Evolutionary conservation across 2,329 filamentous ascomycete genomes (phyloP), one percentile per base, ranked within the genome.

Genomic region (Sporothrix schenckii): DNA sequence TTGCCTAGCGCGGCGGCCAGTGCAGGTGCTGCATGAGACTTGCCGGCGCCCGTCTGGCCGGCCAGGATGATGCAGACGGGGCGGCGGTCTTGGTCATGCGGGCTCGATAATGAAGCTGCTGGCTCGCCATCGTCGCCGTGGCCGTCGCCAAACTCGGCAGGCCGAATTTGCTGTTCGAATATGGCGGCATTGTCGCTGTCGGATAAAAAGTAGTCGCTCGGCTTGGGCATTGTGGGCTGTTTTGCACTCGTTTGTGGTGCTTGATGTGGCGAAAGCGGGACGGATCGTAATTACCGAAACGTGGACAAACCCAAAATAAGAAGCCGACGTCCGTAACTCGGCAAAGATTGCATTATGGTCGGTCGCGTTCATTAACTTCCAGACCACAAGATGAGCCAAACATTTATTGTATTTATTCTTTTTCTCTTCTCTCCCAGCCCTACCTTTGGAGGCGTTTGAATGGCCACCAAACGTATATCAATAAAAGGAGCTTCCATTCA

Each of bases 41-140:
- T 85, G 67, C 83, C 83, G 16, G 83, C 81, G 74, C 83, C 83
- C 5, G 83, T 84, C 73, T 75, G 83, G 72, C 83, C 83, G 34
- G 83, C 79, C 16, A 83, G 76, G 24, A 85, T 77, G 60, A 84
- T 75, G 47, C 80, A 82, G 16, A 82, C 76, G 50, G 81, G 81
- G 11, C 60, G 72, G 19, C 52, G 68, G 19, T 7, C 47, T 13
- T 16, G 41, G 47, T 19, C 19, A 21, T 19, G 6, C 1, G 7
- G 49, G 49, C 19, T n/a, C 2, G 47, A 6, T 2, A 16, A 6
- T 49, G 47, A 7, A 3, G 16, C 16, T 16, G 16, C 3, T 19
- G 49, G 47, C 9, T 24, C 14, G 0, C 61, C 50, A 61, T 27
- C 39, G 58, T 27, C 39, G 58, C 27, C n/a, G 66, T 34, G 3